Base-by-base conservation (phyloP, 306 rosid genomes). In the Datisca glomerata region DNA sequence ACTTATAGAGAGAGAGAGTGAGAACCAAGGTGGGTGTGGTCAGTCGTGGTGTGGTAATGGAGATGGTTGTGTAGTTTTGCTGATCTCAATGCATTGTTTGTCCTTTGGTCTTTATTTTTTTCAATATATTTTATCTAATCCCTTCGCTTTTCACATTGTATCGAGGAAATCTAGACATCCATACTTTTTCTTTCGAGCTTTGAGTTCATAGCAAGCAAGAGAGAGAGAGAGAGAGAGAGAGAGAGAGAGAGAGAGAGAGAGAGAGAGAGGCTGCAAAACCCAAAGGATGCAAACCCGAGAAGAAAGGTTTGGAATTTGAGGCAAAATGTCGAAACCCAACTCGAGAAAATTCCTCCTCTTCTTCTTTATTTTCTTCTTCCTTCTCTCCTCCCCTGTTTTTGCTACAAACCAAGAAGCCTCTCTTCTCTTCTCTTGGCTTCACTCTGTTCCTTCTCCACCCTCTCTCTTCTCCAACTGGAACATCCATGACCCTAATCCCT, bases 361-460 rank as follows among this genome's bases (percentile, higher is more conserved):
- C 60, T 56, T 29, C 57, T 37, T 19, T 17, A 23, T 59, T 13
- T 37, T 25, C 59, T 32, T 35, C 62, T 38, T 59, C 66, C 60
- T 40, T 12, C 35, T 56, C 41, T 71, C 43, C 53, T 55, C 66
- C 29, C 40, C 74, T 29, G 43, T 76, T 18, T 59, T 51, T 35
- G 38, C 85, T 43, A 28, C 87, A 29, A 74, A 74, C 63, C 65
- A 80, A 56, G 97, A 83, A 80, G 91, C 72, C 28, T 72, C 79
- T 37, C 40, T 56, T 61, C 91, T 89, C 55, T 57, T 72, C 51
- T 72, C 95, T 1, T 89, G 97, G 95, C 86, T 89, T 12, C 95
- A 77, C 53, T 16, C 37, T 23, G 53, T 24, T 49, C 70, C 42
- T 39, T 49, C 38, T 63, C 76, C 38, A 2, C 45, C 73, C 24